phyloP scores from a whole-genome alignment of 306 rosid species.

The Cucumis cinereus region DNA sequence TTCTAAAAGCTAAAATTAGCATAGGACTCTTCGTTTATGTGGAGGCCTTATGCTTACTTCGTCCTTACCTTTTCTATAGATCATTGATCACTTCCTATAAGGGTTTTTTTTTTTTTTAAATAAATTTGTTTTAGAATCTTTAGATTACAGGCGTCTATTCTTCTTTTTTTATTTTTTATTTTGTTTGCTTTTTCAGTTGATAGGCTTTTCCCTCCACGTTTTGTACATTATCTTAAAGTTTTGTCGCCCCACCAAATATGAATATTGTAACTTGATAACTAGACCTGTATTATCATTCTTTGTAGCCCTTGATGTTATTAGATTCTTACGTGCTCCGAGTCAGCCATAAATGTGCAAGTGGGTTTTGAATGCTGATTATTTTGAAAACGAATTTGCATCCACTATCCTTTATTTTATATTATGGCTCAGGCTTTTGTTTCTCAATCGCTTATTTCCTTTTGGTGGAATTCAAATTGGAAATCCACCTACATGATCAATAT shows the following conservation, averaged over 20 bases:
- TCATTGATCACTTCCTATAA: background rate
- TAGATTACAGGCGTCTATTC: background rate
- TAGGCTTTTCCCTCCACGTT: background rate
- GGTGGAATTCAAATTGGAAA: slow-evolving; percentile 9
- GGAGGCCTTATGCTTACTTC: background rate
- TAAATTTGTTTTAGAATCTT: background rate
- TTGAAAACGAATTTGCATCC: slow-evolving; percentile 7
- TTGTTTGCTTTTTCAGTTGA: background rate
- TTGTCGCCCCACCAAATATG: background rate
- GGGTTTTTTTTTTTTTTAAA: background rate
- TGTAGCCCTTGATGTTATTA: background rate
- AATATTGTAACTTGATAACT: background rate
- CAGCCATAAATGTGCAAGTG: slow-evolving; percentile 10
- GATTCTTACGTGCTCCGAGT: slow-evolving; percentile 6
- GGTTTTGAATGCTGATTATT: slow-evolving; percentile 2
- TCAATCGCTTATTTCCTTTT: background rate
- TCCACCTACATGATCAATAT: slow-evolving; percentile 4
- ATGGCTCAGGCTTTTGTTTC: background rate
- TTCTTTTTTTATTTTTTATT: background rate
- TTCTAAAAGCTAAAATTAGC: background rate
- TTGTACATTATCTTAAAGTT: slow-evolving; percentile 1
- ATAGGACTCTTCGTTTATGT: background rate
- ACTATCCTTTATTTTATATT: slow-evolving; percentile 9
- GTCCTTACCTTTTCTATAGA: background rate
- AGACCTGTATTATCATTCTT: background rate